These are phyloP conservation scores for Fusarium dimerum DNA, from an alignment of 2,329 filamentous ascomycete genomes.

Conservation along the genomic window DNA sequence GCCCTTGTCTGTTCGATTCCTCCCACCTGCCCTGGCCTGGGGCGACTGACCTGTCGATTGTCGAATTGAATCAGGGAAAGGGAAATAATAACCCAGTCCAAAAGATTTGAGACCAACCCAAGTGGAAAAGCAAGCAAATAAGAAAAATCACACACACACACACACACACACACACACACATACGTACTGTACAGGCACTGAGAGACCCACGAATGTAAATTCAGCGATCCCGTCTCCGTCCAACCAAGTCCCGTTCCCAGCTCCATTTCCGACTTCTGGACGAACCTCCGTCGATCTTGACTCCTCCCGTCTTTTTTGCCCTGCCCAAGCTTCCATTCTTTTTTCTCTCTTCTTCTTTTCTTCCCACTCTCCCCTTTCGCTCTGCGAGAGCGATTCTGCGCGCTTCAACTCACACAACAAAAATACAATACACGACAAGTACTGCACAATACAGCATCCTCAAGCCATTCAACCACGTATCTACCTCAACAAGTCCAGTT, in stretches of 20 bases:
- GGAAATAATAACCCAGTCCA: no score
- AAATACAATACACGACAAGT: no score
- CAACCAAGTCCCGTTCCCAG: constrained; percentile 6
- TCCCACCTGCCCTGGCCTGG: neutral
- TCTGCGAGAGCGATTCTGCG: constrained; percentile 15
- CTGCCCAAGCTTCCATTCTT: constrained; percentile 14
- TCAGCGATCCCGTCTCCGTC: constrained; percentile 1
- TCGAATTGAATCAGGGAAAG: neutral
- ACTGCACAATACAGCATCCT: neutral
- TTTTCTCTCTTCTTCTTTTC: constrained; percentile 6
- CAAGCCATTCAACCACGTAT: neutral
- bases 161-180: no score
- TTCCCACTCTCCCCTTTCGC: constrained; percentile 18
- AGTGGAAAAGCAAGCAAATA: no score
- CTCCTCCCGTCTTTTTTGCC: constrained; percentile 19
- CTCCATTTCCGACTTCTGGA: constrained; percentile 11
- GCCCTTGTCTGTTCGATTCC: neutral
- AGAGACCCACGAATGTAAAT: constrained; percentile 16
- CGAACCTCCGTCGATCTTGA: constrained; percentile 24
- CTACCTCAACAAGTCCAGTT: constrained; percentile 1
- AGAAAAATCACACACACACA: no score
- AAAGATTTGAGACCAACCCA: no score
- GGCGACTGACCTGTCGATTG: neutral
- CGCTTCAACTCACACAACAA: constrained; percentile 1
- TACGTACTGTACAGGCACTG: no score